Base-by-base conservation (phyloP, 148 eudicot genomes). In the Selenicereus undatus region DNA sequence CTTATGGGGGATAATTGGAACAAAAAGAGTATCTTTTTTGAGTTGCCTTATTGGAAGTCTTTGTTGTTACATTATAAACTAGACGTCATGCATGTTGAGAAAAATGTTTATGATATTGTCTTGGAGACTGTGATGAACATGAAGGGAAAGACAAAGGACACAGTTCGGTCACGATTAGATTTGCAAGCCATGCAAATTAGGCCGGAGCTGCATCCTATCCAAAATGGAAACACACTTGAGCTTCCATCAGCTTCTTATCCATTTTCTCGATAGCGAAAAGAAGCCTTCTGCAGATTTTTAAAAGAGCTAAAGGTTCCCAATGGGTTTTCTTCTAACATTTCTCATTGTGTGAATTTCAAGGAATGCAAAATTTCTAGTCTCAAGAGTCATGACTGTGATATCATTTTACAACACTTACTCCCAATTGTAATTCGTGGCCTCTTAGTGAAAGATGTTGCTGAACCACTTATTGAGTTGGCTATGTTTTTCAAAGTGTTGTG, bases 261-360 rank as follows among this genome's bases (percentile, higher is more conserved):
- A 11, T 27, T 69, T 10, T 69, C 73, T 17, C 11, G 5, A 32
- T 1, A 29, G 60, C 13, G 62, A 43, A 77, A 77, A 50, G 42
- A 39, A 8, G 30, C 16, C 13, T 30, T 77, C 17, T 77, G 50
- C 17, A 20, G 36, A 30, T 77, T 77, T 64, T 77, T 77, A 35
- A 77, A 60, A n/a, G 50, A 77, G 3, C n/a, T 77, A 4, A 77
- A 62, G 24, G 79, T 77, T 77, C 79, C 79, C 14, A 71, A 77
- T 64, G 79, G 71, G 52, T 77, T 77, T 36, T 77, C 71, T 29
- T 77, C 79, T 17, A 77, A 77, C 17, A 62, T 77, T 29, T 77
- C 79, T 16, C 36, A 18, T 16, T 62, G 71, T 62, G 79, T 60
- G 1, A 54, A 58, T 36, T 5, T 58, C 0, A 77, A 77, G 30